These are phyloP conservation scores for Tephrocybe rancida DNA, from an alignment of 768 basidiomycete species.

Conservation along the genomic window DNA sequence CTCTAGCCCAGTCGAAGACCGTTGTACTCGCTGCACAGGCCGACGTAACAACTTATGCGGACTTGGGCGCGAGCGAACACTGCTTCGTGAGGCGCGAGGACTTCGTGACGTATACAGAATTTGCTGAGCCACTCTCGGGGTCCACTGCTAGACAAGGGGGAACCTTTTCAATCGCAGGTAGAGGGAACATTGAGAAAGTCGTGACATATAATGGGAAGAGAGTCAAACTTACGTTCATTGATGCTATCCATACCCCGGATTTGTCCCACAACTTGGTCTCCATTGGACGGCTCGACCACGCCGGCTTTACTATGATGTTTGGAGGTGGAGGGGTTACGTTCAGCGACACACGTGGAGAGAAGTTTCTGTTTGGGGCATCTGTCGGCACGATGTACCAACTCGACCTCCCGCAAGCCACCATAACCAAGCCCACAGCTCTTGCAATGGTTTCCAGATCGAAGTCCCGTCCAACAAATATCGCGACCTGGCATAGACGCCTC, in stretches of 20 bases:
- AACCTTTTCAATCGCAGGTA: neutral
- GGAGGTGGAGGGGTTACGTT: neutral
- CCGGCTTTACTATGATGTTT: neutral
- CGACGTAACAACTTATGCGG: constrained; percentile 14
- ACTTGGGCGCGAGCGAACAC: constrained; percentile 22
- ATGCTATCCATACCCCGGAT: neutral
- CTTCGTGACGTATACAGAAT: constrained; percentile 16
- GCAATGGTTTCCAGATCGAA: no score
- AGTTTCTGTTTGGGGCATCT: neutral
- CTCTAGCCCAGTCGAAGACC: no score
- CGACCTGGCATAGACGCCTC: no score
- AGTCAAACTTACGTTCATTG: neutral
- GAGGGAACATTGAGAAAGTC: neutral
- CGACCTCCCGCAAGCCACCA: no score
- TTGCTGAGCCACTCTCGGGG: neutral
- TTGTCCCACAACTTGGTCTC: neutral
- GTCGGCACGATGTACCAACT: no score
- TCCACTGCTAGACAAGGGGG: neutral
- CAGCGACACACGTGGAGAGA: neutral
- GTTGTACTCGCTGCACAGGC: neutral
- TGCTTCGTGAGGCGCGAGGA: constrained; percentile 20
- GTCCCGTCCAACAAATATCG: no score
- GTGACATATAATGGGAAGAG: neutral
- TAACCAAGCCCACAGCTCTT: no score
- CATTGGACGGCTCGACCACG: neutral